Percentiles rank a stretch among this genome's conserved stretches.
Conservation (phyloP, 441 rosid genomes). For the Flueggea neowawraea region DNA sequence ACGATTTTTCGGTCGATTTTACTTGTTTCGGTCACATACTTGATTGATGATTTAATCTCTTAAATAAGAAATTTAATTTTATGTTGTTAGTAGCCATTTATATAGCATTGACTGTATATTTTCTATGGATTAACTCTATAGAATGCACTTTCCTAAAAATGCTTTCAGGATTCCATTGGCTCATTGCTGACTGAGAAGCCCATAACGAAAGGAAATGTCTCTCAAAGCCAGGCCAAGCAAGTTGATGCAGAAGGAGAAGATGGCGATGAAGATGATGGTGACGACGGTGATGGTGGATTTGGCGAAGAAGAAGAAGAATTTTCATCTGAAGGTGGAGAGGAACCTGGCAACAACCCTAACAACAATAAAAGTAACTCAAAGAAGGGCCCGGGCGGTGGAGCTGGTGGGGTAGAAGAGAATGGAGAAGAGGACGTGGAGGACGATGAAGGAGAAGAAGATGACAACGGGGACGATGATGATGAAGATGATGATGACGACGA, state of each 20-base stretch:
- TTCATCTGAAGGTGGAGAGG: slow-evolving; percentile 45
- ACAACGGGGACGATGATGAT: slow-evolving; percentile 13
- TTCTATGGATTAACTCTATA: background rate
- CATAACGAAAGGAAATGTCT: slow-evolving; percentile 25
- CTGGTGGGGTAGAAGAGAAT: slow-evolving; percentile 40
- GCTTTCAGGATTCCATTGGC: slow-evolving; percentile 20
- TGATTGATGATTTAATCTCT: too few relatives aligned
- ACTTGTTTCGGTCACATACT: too few relatives aligned
- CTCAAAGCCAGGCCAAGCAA: slow-evolving; percentile 22
- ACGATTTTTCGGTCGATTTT: too few relatives aligned
- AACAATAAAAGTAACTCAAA: slow-evolving; percentile 33
- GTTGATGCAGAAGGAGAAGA: slow-evolving; percentile 58
- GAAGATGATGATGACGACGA: slow-evolving; percentile 27
- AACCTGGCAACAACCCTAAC: slow-evolving; percentile 24
- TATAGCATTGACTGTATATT: too few relatives aligned
- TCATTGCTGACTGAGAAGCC: slow-evolving; percentile 18
- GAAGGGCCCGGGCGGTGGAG: slow-evolving; percentile 26
- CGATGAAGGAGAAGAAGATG: slow-evolving; percentile 19
- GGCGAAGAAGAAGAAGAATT: background rate
- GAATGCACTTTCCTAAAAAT: slow-evolving; percentile 10
- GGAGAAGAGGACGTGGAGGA: slow-evolving; percentile 36
- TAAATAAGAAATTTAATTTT: too few relatives aligned
- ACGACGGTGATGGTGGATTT: slow-evolving; percentile 35
- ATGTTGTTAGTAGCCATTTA: too few relatives aligned
- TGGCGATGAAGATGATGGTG: slow-evolving; percentile 26